Percentiles rank a stretch among this genome's conserved stretches.
These are phyloP conservation scores for Fusarium nematophilum DNA, from an alignment of 2,329 filamentous ascomycete genomes.

Conservation along the genomic window DNA sequence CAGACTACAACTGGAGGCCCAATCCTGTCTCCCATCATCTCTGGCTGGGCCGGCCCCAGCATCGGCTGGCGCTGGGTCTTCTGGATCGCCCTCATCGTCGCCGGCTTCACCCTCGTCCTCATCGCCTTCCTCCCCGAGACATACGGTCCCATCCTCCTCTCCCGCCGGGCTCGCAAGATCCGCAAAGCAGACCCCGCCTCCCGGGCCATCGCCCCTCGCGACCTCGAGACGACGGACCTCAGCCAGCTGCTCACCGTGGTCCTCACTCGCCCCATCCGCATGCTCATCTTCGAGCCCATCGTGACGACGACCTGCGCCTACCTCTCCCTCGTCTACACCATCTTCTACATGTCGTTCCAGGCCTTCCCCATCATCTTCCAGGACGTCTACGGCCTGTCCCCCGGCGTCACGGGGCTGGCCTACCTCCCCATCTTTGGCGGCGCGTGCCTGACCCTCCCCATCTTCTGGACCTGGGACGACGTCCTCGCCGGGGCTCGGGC, in stretches of 20 bases:
- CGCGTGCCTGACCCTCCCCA: slow-evolving; percentile 64
- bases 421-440: slow-evolving; percentile 78
- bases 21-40: slow-evolving; percentile 73
- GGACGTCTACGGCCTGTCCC: slow-evolving; percentile 69
- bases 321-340: slow-evolving; percentile 75
- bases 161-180: slow-evolving; percentile 65
- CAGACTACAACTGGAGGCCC: slow-evolving; percentile 73
- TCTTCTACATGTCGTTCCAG: slow-evolving; percentile 79
- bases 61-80: slow-evolving; percentile 78
- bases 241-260: slow-evolving; percentile 75
- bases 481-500: slow-evolving; percentile 65
- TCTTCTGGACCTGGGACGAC: slow-evolving; percentile 75
- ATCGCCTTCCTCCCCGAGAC: slow-evolving; percentile 75
- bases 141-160: slow-evolving; percentile 68
- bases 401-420: slow-evolving; percentile 73
- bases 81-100: slow-evolving; percentile 77
- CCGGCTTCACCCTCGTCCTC: slow-evolving; percentile 68
- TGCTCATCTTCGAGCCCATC: slow-evolving; percentile 79
- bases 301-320: slow-evolving; percentile 78
- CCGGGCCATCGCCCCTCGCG: slow-evolving; percentile 68
- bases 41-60: slow-evolving; percentile 68
- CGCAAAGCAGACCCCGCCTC: slow-evolving; percentile 64
- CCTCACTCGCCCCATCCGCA: slow-evolving; percentile 76
- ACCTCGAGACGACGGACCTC: slow-evolving; percentile 69
- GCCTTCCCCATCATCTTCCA: slow-evolving; percentile 79